These are phyloP conservation scores for Phytophthora podocarpi DNA, from an alignment of 352 stramenopile genomes.

Conservation along the genomic window DNA sequence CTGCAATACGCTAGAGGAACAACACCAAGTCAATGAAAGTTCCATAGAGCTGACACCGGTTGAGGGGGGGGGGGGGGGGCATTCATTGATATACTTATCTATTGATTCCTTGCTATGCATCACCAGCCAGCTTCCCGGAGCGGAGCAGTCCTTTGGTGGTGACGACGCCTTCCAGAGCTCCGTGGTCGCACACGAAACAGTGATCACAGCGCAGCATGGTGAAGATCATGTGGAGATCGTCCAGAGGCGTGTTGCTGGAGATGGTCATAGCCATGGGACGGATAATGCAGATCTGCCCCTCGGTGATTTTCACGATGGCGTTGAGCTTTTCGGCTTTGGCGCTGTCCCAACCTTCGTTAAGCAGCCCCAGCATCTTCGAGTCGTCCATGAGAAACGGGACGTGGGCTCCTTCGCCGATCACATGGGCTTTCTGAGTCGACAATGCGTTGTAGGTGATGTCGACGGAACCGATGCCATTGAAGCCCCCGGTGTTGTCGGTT, in stretches of 20 bases:
- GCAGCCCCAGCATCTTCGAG: conserved; percentile 73
- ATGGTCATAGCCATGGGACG: conserved; percentile 84
- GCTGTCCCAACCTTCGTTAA: conserved; percentile 74
- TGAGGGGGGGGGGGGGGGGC: too few relatives aligned
- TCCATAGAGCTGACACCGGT: too few relatives aligned
- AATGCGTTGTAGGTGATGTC: conserved; percentile 76
- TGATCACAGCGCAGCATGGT: conserved; percentile 90
- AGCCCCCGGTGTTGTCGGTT: conserved; percentile 48
- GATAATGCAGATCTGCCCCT: conserved; percentile 63
- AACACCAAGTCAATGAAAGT: too few relatives aligned
- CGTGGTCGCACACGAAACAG: conserved; percentile 89
- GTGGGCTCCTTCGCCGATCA: conserved; percentile 13
- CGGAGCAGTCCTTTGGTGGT: conserved; percentile 77
- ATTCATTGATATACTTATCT: not conserved
- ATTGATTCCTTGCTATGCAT: conserved; percentile 7
- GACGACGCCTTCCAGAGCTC: conserved; percentile 81
- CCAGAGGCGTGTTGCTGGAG: conserved; percentile 76
- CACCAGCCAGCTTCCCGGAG: conserved; percentile 39
- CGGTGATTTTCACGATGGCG: conserved; percentile 70
- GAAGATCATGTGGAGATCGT: conserved; percentile 92
- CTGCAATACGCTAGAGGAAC: too few relatives aligned
- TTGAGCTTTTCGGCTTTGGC: conserved; percentile 66
- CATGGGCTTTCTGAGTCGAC: conserved; percentile 30
- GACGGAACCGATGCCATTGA: conserved; percentile 68
- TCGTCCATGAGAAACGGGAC: conserved; percentile 88